These are phyloP conservation scores for Alternaria brassicae DNA, from an alignment of 2,329 filamentous ascomycete species.

Conservation along the genomic window DNA sequence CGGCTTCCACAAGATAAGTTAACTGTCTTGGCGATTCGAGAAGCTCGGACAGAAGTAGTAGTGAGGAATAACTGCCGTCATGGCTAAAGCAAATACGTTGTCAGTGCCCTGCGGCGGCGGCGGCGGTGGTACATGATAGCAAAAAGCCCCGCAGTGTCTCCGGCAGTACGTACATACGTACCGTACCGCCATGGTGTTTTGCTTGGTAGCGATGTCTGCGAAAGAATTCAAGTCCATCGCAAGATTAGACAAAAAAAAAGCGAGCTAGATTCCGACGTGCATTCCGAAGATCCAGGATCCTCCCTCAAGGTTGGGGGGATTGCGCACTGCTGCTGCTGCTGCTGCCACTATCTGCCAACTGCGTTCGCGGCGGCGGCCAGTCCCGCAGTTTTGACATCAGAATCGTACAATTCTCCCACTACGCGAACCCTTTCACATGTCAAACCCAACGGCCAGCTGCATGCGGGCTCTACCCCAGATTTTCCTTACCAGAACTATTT, in stretches of 20 bases:
- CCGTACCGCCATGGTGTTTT: not conserved
- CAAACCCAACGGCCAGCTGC: not conserved
- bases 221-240: not conserved
- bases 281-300: conserved; percentile 18
- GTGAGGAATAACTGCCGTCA: not conserved
- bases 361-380: conserved; percentile 12
- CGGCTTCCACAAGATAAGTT: not conserved
- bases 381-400: conserved; percentile 30
- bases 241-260: not conserved
- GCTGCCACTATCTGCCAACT: no score
- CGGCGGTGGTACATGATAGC: not conserved
- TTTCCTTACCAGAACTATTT: conserved; percentile 5
- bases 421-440: conserved; percentile 4
- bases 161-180: not conserved
- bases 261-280: conserved; percentile 24
- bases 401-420: conserved; percentile 42
- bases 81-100: not conserved
- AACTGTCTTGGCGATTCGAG: not conserved
- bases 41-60: not conserved
- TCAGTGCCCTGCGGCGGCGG: not conserved
- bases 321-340: not conserved
- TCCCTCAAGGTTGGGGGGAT: not conserved
- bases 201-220: not conserved
- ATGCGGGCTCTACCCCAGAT: conserved; percentile 25
- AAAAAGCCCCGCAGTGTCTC: not conserved